A percentile compares a stretch with the other conserved stretches of the same genome.
phyloP scores from a whole-genome alignment of 208 protist species.

The Wallacemonas sp. region DNA sequence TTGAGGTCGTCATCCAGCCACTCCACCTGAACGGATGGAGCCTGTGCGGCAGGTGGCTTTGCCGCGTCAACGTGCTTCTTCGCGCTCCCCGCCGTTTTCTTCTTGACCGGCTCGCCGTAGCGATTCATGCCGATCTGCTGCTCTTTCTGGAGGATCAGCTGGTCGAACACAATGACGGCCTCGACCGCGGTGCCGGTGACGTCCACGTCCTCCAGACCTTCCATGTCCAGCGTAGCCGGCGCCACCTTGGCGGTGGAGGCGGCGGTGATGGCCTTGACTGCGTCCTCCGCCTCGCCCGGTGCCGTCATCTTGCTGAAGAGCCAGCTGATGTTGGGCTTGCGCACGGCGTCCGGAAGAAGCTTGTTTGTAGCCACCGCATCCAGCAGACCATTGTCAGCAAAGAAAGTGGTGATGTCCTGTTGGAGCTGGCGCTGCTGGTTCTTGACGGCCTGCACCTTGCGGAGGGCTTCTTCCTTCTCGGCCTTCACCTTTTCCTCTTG shows the following conservation, averaged over 20 bases:
- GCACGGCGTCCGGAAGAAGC: conserved; percentile 57
- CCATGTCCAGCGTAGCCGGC: conserved; percentile 13
- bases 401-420: conserved; percentile 39
- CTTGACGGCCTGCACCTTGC: conserved; percentile 31
- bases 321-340: conserved; percentile 65
- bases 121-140: conserved; percentile 63
- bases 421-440: conserved; percentile 56
- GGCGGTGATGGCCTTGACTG: conserved; percentile 30
- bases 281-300: conserved; percentile 29
- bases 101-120: conserved; percentile 86
- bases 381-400: conserved; percentile 44
- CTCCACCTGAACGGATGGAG: conserved; percentile 15
- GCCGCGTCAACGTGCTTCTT: conserved; percentile 10
- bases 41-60: conserved; percentile 4
- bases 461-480: conserved; percentile 27
- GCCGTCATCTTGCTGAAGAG: conserved; percentile 63
- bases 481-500: conserved; percentile 43
- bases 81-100: conserved; percentile 14
- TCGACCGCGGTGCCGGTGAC: conserved; percentile 30
- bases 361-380: conserved; percentile 74
- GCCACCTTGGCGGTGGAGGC: conserved; percentile 16
- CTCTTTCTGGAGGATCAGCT: conserved; percentile 53
- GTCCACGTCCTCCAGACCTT: conserved; percentile 15
- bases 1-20: conserved; percentile 93
- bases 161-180: conserved; percentile 75